Evolutionary conservation across 495 filamentous ascomycete species (phyloP).

Genomic region (Neurospora tetraspora): DNA sequence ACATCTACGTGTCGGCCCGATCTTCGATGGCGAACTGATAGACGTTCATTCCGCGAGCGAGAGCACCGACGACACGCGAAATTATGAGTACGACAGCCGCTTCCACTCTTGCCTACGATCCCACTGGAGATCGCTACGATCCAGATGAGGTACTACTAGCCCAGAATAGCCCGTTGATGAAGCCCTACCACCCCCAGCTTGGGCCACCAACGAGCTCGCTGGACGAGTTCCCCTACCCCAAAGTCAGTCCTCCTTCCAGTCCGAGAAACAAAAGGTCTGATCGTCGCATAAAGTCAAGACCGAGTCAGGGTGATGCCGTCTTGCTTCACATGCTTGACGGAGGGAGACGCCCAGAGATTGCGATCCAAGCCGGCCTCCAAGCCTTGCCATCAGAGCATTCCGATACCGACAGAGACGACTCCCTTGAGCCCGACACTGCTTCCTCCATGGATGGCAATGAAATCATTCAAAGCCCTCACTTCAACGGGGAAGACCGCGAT

Average conservation of each 20-base stretch:
- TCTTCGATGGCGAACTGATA: conserved; percentile 25
- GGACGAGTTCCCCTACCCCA: conserved; percentile 17
- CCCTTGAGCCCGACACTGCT: background rate
- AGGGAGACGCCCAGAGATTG: conserved; percentile 37
- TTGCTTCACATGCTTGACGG: conserved; percentile 42
- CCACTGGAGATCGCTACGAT: conserved; percentile 34
- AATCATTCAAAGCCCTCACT: conserved; percentile 1
- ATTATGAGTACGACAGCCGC: conserved; percentile 34
- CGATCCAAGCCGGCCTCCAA: conserved; percentile 29
- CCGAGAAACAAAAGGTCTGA: conserved; percentile 30
- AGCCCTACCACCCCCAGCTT: conserved; percentile 30
- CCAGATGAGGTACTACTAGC: conserved; percentile 32
- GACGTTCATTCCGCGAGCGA: conserved; percentile 16
- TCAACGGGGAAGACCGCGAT: conserved; percentile 4
- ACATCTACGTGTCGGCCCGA: background rate
- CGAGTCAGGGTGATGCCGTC: conserved; percentile 44
- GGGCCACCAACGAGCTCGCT: conserved; percentile 28
- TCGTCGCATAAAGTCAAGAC: conserved; percentile 30
- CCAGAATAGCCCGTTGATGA: conserved; percentile 32
- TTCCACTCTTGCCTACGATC: conserved; percentile 28
- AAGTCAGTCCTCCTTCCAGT: conserved; percentile 31
- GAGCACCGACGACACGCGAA: conserved; percentile 23
- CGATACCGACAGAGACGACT: conserved; percentile 7
- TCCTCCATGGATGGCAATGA: background rate
- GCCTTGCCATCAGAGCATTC: conserved; percentile 25